Evolutionary conservation across 371 early-diverging fungal species (phyloP).

Genomic region (Scutellospora calospora): DNA sequence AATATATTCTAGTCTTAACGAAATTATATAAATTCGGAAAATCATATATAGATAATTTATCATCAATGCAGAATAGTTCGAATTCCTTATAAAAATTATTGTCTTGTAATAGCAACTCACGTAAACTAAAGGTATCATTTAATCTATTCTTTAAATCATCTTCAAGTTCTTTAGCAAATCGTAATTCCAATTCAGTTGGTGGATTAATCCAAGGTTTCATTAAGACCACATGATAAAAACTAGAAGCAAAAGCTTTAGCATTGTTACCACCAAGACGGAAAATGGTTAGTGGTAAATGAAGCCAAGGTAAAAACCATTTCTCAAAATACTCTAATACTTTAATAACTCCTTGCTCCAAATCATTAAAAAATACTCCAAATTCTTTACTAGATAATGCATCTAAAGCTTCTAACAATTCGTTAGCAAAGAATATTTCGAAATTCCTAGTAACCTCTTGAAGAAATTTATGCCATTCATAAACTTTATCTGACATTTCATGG

Average conservation of each 20-base stretch:
- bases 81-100: not conserved
- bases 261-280: too few relatives aligned
- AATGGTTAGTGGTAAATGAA: constrained; percentile 6
- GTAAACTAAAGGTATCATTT: not conserved
- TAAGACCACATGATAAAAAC: not conserved
- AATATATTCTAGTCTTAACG: constrained; percentile 14
- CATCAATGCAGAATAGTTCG: not conserved
- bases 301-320: not conserved
- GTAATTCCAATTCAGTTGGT: not conserved
- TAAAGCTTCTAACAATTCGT: not conserved
- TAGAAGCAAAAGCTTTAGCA: not conserved
- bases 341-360: not conserved
- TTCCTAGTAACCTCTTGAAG: not conserved
- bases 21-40: not conserved
- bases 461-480: not conserved
- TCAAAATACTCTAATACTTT: constrained; percentile 5
- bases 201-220: not conserved
- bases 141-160: not conserved
- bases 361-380: not conserved
- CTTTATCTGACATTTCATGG: constrained; percentile 16
- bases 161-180: not conserved
- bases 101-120: not conserved
- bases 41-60: not conserved
- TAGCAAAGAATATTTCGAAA: not conserved
- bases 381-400: not conserved